These are phyloP conservation scores for Blastobotrys robertii DNA, from an alignment of 805 yeast genomes.

Conservation along the genomic window DNA sequence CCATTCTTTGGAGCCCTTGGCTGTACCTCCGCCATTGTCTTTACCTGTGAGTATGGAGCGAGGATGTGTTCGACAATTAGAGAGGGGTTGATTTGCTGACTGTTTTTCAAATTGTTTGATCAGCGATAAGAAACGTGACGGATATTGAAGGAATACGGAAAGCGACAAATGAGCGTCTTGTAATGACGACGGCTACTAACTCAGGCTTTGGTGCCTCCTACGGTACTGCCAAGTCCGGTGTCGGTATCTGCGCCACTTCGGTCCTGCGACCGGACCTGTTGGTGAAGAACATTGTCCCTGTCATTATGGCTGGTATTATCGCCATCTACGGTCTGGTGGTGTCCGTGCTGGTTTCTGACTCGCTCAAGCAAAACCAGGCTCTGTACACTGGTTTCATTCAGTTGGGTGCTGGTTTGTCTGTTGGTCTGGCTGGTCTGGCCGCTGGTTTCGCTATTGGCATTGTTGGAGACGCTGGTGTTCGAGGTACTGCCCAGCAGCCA, in stretches of 20 bases:
- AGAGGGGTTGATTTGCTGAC: too few relatives aligned
- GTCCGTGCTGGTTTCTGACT: conserved; percentile 80
- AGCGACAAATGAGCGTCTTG: background rate
- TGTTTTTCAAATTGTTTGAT: too few relatives aligned
- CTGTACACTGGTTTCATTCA: conserved; percentile 97
- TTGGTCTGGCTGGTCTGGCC: conserved; percentile 93
- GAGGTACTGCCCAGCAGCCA: conserved; percentile 82
- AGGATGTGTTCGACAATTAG: background rate
- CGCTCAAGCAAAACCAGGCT: conserved; percentile 71
- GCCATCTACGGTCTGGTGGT: conserved; percentile 97
- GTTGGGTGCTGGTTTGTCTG: conserved; percentile 88
- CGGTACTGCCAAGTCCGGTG: conserved; percentile 99
- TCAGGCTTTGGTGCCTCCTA: conserved; percentile 84
- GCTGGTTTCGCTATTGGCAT: conserved; percentile 95
- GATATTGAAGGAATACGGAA: too few relatives aligned
- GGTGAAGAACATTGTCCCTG: conserved; percentile 81
- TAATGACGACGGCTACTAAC: background rate
- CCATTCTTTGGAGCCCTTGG: conserved; percentile 99
- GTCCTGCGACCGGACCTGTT: conserved; percentile 94
- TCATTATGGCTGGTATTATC: conserved; percentile 94
- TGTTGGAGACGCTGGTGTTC: conserved; percentile 89
- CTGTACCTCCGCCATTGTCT: conserved; percentile 97
- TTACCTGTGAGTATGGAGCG: conserved; percentile 51
- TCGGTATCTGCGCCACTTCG: conserved; percentile 97
- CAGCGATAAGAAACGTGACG: background rate